Conservation (phyloP, 2,329 filamentous ascomycete genomes). For the Biscogniauxia marginata region DNA sequence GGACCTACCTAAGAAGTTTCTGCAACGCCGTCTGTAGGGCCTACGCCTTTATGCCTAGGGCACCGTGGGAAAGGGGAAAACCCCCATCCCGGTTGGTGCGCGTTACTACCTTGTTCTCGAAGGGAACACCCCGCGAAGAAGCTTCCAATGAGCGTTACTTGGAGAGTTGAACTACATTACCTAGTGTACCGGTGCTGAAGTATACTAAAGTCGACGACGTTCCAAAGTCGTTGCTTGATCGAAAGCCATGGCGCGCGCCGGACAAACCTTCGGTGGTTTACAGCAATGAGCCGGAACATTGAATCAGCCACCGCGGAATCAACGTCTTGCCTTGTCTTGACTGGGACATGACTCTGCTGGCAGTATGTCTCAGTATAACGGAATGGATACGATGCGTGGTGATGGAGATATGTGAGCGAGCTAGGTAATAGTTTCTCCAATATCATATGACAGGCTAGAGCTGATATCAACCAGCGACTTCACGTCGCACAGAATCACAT, state of each 20-base stretch:
- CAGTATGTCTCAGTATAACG: neutral
- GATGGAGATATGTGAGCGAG: neutral
- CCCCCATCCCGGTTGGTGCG: neutral
- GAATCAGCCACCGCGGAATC: constrained; percentile 22
- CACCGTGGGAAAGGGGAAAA: neutral
- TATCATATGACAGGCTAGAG: neutral
- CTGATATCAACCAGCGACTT: neutral
- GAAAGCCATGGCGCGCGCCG: constrained; percentile 24
- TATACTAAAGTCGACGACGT: constrained; percentile 22
- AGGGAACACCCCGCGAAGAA: neutral
- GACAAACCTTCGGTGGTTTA: constrained; percentile 33
- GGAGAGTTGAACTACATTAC: constrained; percentile 8
- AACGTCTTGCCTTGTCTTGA: constrained; percentile 10
- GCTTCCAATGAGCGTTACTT: neutral
- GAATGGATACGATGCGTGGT: neutral
- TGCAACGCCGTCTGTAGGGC: neutral
- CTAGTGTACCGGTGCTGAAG: constrained; percentile 7
- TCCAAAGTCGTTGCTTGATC: constrained; percentile 21
- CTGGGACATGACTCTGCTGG: constrained; percentile 9
- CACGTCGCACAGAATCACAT: neutral
- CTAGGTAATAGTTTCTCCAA: neutral
- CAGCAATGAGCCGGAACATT: constrained; percentile 24
- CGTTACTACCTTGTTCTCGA: neutral
- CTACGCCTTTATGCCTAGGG: neutral
- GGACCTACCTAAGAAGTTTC: neutral